A percentile compares a stretch with the other conserved stretches of the same genome.
Evolutionary conservation across 176 grass and related monocot species (phyloP).

Genomic region (Raddia guianensis): DNA sequence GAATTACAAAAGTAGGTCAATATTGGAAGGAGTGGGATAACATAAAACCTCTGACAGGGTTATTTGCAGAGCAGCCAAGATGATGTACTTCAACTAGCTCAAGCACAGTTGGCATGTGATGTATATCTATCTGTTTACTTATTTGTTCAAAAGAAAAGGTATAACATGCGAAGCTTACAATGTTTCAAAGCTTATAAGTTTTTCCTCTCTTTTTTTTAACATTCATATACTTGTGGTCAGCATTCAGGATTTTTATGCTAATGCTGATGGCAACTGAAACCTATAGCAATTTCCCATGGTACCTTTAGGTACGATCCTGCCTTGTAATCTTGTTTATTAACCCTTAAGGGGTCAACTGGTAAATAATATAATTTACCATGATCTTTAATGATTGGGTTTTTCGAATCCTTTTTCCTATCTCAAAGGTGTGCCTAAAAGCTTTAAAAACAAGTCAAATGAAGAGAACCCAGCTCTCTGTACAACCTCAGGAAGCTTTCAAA

Average conservation of each 20-base stretch:
- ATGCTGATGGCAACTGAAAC: background rate
- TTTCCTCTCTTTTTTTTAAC: background rate
- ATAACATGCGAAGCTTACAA: background rate
- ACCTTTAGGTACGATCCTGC: background rate
- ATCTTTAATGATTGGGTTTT: no score
- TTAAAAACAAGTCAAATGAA: no score
- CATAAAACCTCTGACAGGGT: no score
- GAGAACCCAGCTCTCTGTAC: no score
- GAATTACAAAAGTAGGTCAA: no score
- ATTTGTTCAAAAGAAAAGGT: constrained; percentile 1
- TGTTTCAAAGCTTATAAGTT: background rate
- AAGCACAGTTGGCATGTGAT: background rate
- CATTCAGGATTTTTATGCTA: background rate
- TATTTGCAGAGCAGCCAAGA: no score
- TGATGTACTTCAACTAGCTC: no score
- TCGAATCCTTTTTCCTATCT: no score
- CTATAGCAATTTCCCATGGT: background rate
- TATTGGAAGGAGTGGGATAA: no score
- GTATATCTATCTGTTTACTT: background rate
- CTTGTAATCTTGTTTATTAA: background rate
- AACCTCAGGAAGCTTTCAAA: no score
- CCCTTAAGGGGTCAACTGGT: background rate
- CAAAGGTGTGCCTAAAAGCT: no score
- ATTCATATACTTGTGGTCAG: background rate
- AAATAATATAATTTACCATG: no score